These are phyloP conservation scores for Coriolopsis trogii DNA, from an alignment of 1,284 basidiomycete genomes.

Conservation along the genomic window DNA sequence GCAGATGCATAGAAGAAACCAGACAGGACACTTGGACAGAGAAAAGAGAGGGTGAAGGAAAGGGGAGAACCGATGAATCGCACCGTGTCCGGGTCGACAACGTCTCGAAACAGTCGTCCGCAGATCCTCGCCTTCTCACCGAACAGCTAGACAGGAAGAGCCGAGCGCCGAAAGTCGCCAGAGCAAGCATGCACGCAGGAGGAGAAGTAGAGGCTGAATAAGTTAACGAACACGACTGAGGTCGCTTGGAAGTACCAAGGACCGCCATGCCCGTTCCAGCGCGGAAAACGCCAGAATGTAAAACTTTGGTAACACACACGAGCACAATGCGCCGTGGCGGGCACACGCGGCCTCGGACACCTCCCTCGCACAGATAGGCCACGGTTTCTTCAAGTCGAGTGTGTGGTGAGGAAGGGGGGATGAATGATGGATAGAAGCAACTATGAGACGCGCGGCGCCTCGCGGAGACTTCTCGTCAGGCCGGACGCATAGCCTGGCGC, in stretches of 20 bases:
- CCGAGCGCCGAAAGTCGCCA: background rate
- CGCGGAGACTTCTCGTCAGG: slow-evolving; percentile 25
- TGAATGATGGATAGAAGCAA: background rate
- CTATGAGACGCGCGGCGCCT: slow-evolving; percentile 24
- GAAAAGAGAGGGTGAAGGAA: background rate
- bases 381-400: too few species aligned
- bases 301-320: slow-evolving; percentile 3
- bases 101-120: slow-evolving; percentile 1
- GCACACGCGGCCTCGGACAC: slow-evolving; percentile 7
- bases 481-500: slow-evolving; percentile 18
- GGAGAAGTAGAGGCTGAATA: slow-evolving; percentile 2
- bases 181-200: too few species aligned
- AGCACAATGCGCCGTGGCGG: background rate
- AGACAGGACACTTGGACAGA: too few species aligned
- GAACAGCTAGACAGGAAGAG: background rate
- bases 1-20: too few species aligned
- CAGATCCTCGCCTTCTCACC: slow-evolving; percentile 3
- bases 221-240: slow-evolving; percentile 7
- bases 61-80: too few species aligned
- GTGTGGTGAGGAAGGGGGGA: too few species aligned
- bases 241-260: too few species aligned
- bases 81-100: slow-evolving; percentile 9
- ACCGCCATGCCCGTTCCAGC: slow-evolving; percentile 10
- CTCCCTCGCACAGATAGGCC: too few species aligned
- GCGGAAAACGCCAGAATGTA: slow-evolving; percentile 3